These are phyloP conservation scores for Theobroma grandiflorum DNA, from an alignment of 441 rosid genomes.

Conservation along the genomic window DNA sequence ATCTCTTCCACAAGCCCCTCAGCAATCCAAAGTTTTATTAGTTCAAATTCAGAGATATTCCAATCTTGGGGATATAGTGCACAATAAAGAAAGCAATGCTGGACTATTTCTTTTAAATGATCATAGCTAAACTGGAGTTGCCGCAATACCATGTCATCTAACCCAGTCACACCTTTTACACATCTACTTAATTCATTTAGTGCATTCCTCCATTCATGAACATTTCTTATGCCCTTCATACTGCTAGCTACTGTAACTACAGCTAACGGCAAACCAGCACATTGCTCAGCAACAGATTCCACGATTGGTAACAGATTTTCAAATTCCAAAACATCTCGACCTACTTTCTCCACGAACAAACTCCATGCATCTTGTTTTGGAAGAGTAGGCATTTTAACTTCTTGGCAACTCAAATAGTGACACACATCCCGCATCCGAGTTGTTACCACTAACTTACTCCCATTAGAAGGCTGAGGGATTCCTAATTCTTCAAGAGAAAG, in stretches of 20 bases:
- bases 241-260: neutral
- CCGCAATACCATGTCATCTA: neutral
- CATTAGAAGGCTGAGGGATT: conserved; percentile 49
- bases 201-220: conserved; percentile 7
- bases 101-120: neutral
- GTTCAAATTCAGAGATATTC: neutral
- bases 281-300: neutral
- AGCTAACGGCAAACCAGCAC: neutral
- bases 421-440: conserved; percentile 45
- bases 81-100: conserved; percentile 29
- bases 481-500: conserved; percentile 45
- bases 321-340: conserved; percentile 32
- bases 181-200: neutral
- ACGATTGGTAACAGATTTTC: neutral
- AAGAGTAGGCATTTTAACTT: neutral
- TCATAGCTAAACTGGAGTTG: neutral
- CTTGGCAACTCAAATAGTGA: conserved; percentile 35
- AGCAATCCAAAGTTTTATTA: conserved; percentile 13
- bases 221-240: neutral
- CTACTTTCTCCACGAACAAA: conserved; percentile 25
- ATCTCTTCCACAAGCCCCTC: conserved; percentile 23
- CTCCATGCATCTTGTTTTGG: neutral
- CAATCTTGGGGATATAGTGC: conserved; percentile 9
- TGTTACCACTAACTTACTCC: conserved; percentile 50
- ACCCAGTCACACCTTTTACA: neutral